Evolutionary conservation across 2,329 filamentous ascomycete genomes (phyloP), one percentile per base, ranked within the genome.

Genomic region (Colletotrichum sp.): DNA sequence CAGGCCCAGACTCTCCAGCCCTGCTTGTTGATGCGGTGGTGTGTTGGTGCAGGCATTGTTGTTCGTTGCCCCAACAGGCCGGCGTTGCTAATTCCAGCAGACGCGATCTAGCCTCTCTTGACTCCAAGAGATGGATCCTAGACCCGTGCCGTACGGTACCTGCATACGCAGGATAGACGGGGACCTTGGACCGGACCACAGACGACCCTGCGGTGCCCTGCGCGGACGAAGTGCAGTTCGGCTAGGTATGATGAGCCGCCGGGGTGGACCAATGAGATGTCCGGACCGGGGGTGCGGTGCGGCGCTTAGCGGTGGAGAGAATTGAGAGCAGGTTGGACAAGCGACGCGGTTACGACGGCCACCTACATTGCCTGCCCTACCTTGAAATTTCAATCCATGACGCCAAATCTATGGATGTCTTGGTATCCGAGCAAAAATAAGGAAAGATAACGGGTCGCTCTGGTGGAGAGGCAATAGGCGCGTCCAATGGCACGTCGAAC

Each of bases 221-320:
- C n/a, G n/a, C 6, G 26, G 63, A 26, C 15, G n/a, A 18, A 16
- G 60, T 63, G 57, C 28, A 71, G 38, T 57, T 57, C 38, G 69
- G 58, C 67, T 65, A 66, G 58, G 74, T 76, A 68, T 74, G 74
- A 74, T 43, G 71, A 77, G 76, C 76, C 76, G 76, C 74, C 55
- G 71, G 26, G 57, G 24, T 26, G 21, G 43, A 12, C 76, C 76
- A 78, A 78, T 78, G 36, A 74, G 10, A 30, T 26, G 28, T 1
- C 18, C 26, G 43, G 24, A 28, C 74, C 71, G 76, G 74, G 71
- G 67, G 21, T 30, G 43, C 57, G 26, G 58, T 24, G 57, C 57
- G 74, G 74, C 74, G 74, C 70, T 75, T 75, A 75, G 18, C 32
- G 34, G 76, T 76, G 76, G 74, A 32, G 64, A 24, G 24, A 8